phyloP scores from a whole-genome alignment of 2,329 filamentous ascomycete species.

The Clonostachys byssicola region DNA sequence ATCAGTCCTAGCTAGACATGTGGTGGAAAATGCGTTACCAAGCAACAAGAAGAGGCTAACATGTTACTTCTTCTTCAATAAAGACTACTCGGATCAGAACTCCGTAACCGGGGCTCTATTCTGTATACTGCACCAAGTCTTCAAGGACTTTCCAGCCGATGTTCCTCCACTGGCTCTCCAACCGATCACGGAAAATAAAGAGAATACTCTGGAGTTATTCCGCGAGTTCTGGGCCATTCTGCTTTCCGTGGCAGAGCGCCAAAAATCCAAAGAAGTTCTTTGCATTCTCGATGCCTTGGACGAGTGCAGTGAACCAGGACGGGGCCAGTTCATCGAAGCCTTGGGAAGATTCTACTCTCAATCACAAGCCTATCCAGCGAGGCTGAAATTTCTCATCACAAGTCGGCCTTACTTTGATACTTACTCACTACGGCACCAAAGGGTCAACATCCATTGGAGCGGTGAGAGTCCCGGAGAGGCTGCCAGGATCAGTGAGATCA shows the following conservation, averaged over 20 bases:
- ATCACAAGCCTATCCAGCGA: not conserved
- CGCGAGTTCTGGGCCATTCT: constrained; percentile 5
- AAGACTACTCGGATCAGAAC: constrained; percentile 22
- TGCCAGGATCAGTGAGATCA: constrained; percentile 6
- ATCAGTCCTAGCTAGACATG: constrained; percentile 29
- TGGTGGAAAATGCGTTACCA: constrained; percentile 22
- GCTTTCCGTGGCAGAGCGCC: constrained; percentile 1
- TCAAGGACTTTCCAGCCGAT: constrained; percentile 8
- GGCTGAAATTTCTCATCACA: constrained; percentile 5
- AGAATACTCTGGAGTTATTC: constrained; percentile 4
- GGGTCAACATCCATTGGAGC: constrained; percentile 1
- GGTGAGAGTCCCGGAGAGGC: constrained; percentile 5
- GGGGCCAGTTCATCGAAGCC: not conserved
- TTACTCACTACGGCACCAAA: not conserved
- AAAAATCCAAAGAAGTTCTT: not conserved
- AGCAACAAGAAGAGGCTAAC: constrained; percentile 8
- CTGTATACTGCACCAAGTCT: constrained; percentile 28
- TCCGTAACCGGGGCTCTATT: constrained; percentile 19
- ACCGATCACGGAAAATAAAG: constrained; percentile 6
- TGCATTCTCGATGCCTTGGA: constrained; percentile 6
- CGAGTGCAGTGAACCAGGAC: constrained; percentile 2
- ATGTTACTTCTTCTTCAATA: constrained; percentile 38
- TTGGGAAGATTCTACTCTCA: not conserved
- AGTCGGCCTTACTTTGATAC: constrained; percentile 7
- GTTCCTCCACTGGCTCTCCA: constrained; percentile 12